Evolutionary conservation across 2,329 filamentous ascomycete genomes (phyloP).

Genomic region (Aspergillus sp.): DNA sequence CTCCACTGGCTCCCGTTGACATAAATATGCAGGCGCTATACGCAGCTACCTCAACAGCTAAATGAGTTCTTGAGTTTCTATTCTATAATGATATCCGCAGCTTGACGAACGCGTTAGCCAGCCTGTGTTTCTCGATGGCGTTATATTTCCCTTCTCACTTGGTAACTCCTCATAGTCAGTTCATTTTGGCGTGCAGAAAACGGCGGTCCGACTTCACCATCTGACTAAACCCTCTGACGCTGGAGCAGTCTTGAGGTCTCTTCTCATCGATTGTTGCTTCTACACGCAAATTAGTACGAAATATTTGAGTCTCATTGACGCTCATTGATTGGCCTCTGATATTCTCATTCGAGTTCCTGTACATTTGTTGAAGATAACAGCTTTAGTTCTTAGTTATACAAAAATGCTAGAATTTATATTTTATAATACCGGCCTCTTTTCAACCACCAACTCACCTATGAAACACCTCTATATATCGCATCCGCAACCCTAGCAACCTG

Average conservation of each 20-base stretch:
- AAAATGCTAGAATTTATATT: slow-evolving; percentile 4
- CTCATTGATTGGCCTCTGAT: not conserved
- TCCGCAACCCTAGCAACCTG: slow-evolving; percentile 85
- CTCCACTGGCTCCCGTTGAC: slow-evolving; percentile 10
- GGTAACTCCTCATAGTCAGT: not conserved
- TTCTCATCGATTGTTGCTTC: not conserved
- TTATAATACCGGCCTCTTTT: not conserved
- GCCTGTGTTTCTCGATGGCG: slow-evolving; percentile 6
- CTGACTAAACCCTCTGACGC: not conserved
- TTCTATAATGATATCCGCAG: slow-evolving; percentile 9
- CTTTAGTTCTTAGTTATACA: not conserved
- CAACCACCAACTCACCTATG: not conserved
- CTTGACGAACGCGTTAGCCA: slow-evolving; percentile 3
- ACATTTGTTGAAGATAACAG: slow-evolving; percentile 12
- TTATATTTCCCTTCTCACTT: not conserved
- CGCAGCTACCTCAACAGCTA: slow-evolving; percentile 51
- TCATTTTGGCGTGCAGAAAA: not conserved
- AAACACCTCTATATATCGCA: slow-evolving; percentile 71
- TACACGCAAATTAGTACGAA: not conserved
- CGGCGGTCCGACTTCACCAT: not conserved
- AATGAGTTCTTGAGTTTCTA: slow-evolving; percentile 15
- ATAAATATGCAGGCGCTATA: slow-evolving; percentile 40
- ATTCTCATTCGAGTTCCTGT: slow-evolving; percentile 10
- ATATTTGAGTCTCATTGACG: not conserved
- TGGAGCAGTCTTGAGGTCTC: not conserved